Evolutionary conservation across 148 eudicot species (phyloP).

Genomic region (Amaranthus palmeri): DNA sequence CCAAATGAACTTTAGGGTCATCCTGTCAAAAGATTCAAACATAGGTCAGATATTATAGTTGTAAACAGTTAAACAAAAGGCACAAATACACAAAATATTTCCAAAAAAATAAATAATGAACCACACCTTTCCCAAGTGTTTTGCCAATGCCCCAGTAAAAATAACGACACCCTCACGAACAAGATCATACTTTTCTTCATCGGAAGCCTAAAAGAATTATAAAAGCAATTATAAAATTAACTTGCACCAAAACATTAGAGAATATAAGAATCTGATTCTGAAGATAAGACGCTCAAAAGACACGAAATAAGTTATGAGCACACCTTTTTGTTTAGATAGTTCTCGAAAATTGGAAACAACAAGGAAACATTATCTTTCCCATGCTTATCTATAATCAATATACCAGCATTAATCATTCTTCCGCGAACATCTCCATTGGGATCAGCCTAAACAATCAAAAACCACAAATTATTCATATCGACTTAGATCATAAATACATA

Average conservation of each 20-base stretch:
- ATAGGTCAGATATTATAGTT: neutral
- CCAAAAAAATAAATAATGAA: neutral
- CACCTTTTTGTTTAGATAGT: conserved; percentile 94
- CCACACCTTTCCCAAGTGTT: conserved; percentile 77
- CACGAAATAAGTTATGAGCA: conserved; percentile 6
- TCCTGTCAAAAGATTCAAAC: conserved; percentile 43
- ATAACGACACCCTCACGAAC: conserved; percentile 99
- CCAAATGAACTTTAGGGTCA: conserved; percentile 91
- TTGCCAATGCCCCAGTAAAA: conserved; percentile 94
- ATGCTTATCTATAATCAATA: conserved; percentile 88
- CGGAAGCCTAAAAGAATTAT: conserved; percentile 52
- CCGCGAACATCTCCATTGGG: conserved; percentile 89
- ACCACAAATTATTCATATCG: neutral
- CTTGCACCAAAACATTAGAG: neutral
- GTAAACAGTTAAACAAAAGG: neutral
- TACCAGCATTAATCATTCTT: conserved; percentile 97
- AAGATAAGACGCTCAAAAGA: neutral
- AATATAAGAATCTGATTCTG: conserved; percentile 4
- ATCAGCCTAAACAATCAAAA: conserved; percentile 73
- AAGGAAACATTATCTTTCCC: conserved; percentile 81
- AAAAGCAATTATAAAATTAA: neutral
- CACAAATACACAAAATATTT: neutral
- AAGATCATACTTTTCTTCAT: conserved; percentile 88
- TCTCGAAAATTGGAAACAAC: conserved; percentile 96
- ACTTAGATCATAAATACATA: neutral